Evolutionary conservation across 2,329 filamentous ascomycete genomes (phyloP).

Genomic region (Cladosporium sp.): DNA sequence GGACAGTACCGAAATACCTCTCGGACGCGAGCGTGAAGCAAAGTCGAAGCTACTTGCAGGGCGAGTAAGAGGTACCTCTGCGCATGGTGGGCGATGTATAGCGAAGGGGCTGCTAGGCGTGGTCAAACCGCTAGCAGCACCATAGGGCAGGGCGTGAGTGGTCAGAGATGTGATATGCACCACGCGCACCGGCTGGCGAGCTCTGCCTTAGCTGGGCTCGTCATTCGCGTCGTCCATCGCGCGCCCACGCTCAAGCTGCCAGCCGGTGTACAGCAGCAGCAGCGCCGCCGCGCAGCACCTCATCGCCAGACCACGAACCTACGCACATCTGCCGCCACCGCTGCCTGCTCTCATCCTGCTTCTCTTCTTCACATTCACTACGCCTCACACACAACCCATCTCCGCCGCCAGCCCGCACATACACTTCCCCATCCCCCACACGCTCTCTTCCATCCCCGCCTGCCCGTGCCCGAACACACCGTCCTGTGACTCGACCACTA

Average conservation of each 20-base stretch:
- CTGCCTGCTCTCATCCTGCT: background rate
- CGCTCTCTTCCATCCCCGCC: conserved; percentile 3
- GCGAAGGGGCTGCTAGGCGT: background rate
- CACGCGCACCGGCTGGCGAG: background rate
- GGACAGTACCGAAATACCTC: background rate
- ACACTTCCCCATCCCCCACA: background rate
- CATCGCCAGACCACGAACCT: conserved; percentile 3
- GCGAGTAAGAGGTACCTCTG: background rate
- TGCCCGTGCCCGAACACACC: conserved; percentile 1
- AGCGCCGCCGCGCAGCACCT: background rate
- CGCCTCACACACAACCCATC: background rate
- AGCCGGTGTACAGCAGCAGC: background rate
- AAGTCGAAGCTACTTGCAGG: background rate
- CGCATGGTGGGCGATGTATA: too few relatives aligned
- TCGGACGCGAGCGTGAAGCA: background rate
- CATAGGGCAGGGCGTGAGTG: background rate
- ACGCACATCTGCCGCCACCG: background rate
- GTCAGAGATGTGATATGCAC: background rate
- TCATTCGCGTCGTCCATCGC: background rate
- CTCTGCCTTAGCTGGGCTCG: background rate
- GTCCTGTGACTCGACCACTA: conserved; percentile 7
- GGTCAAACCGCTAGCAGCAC: background rate
- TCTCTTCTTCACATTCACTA: conserved; percentile 1
- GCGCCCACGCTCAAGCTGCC: background rate
- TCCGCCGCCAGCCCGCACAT: background rate